phyloP scores from a whole-genome alignment of 345 rosid species.

The Lepidium didymum region DNA sequence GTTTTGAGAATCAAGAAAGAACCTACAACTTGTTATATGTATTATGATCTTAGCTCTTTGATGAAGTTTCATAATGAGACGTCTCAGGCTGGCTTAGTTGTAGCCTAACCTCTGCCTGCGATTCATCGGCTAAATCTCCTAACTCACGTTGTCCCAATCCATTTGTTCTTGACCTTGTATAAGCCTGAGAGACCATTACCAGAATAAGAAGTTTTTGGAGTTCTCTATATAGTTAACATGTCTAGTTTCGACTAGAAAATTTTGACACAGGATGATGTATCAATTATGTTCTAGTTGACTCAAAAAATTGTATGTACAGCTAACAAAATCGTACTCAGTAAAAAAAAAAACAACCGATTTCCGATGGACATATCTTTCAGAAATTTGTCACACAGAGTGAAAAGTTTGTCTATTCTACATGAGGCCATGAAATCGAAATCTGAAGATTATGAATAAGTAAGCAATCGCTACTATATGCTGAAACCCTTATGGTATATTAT shows the following conservation, averaged over 20 bases:
- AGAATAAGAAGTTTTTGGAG: background rate
- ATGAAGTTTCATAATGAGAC: conserved; percentile 5
- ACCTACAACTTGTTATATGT: conserved; percentile 2
- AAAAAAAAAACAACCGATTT: too few species aligned
- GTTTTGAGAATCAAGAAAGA: background rate
- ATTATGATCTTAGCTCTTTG: conserved; percentile 13
- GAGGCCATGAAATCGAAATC: too few species aligned
- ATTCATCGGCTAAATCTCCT: conserved; percentile 3
- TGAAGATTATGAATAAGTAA: too few species aligned
- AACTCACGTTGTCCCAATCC: conserved; percentile 19
- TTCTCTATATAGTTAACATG: background rate
- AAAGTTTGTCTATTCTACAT: too few species aligned
- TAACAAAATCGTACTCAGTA: too few species aligned
- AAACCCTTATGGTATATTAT: too few species aligned
- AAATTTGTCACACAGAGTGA: too few species aligned
- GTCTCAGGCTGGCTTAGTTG: conserved; percentile 44
- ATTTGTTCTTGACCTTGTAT: conserved; percentile 26
- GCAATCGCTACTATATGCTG: too few species aligned
- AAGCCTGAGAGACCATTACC: conserved; percentile 36
- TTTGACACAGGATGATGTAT: background rate
- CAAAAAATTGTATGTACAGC: too few species aligned
- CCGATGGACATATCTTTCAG: conserved; percentile 22
- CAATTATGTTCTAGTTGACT: too few species aligned
- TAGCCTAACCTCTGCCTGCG: conserved; percentile 35
- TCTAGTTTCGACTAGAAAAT: background rate